Evolutionary conservation across 345 rosid genomes (phyloP).

Genomic region (Schrenkiella parvula): DNA sequence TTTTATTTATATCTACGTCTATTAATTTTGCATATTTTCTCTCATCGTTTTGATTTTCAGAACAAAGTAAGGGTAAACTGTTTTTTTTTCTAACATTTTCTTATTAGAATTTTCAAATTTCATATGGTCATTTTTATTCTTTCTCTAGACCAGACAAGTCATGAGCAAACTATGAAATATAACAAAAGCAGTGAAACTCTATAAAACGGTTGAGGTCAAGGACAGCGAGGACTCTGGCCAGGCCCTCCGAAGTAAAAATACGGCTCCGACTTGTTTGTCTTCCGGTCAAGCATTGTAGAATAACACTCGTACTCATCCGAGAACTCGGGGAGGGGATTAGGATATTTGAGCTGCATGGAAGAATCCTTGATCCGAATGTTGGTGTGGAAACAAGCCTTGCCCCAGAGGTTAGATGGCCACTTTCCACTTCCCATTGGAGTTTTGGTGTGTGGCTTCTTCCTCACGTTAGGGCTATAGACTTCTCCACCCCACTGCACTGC

Average conservation of each 20-base stretch:
- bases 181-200: not conserved
- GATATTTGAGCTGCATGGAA: conserved; percentile 33
- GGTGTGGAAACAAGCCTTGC: conserved; percentile 32
- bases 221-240: conserved; percentile 29
- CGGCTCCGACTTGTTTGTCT: conserved; percentile 11
- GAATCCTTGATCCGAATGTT: conserved; percentile 34
- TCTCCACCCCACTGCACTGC: conserved; percentile 53
- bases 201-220: not conserved
- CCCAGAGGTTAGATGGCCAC: not conserved
- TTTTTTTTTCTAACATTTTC: too few species aligned
- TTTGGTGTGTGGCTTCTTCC: conserved; percentile 40
- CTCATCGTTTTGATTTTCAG: too few species aligned
- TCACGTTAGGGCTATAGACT: conserved; percentile 41
- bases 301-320: conserved; percentile 33
- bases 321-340: conserved; percentile 12
- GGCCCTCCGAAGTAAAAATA: conserved; percentile 47
- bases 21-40: too few species aligned
- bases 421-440: conserved; percentile 50
- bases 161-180: not conserved
- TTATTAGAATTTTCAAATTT: too few species aligned
- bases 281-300: not conserved
- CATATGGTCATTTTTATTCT: not conserved
- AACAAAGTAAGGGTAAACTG: too few species aligned
- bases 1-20: too few species aligned
- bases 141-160: not conserved